Evolutionary conservation across 805 yeast genomes (phyloP).

Genomic region (Pichia heedii): DNA sequence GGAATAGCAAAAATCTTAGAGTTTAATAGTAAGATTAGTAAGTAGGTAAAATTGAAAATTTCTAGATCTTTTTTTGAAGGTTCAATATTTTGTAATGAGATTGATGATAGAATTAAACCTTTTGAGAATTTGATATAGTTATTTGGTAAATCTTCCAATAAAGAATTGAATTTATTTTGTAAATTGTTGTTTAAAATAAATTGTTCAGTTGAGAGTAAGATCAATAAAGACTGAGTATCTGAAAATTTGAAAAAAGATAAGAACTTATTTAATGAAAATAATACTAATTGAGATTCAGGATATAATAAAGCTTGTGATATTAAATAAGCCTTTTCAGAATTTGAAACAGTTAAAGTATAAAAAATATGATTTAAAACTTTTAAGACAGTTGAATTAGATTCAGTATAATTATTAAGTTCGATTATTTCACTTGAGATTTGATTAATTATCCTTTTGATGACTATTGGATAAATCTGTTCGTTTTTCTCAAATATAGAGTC

Average conservation of each 20-base stretch:
- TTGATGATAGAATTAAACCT: slow-evolving; percentile 8
- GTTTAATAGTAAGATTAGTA: slow-evolving; percentile 17
- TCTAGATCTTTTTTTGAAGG: no score
- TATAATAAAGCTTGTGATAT: slow-evolving; percentile 10
- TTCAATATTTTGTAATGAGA: no score
- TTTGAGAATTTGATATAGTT: slow-evolving; percentile 19
- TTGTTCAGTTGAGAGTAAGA: slow-evolving; percentile 22
- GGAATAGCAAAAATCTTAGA: slow-evolving; percentile 24
- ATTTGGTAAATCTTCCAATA: slow-evolving; percentile 18
- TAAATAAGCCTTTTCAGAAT: slow-evolving; percentile 12
- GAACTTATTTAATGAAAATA: slow-evolving; percentile 25
- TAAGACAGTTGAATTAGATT: slow-evolving; percentile 13
- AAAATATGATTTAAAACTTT: slow-evolving; percentile 20
- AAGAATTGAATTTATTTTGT: slow-evolving; percentile 5
- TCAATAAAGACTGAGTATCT: slow-evolving; percentile 20
- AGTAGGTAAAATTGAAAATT: not conserved
- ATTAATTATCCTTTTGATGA: slow-evolving; percentile 25
- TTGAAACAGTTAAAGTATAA: slow-evolving; percentile 15
- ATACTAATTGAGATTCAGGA: slow-evolving; percentile 22
- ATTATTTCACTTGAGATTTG: slow-evolving; percentile 22
- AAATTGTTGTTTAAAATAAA: slow-evolving; percentile 6
- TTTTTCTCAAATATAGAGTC: slow-evolving; percentile 34
- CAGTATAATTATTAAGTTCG: slow-evolving; percentile 13
- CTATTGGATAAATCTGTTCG: slow-evolving; percentile 27
- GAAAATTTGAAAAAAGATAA: slow-evolving; percentile 18